phyloP scores from a whole-genome alignment of 1,139 yeast species.

The Lodderomyces parapsilosis region DNA sequence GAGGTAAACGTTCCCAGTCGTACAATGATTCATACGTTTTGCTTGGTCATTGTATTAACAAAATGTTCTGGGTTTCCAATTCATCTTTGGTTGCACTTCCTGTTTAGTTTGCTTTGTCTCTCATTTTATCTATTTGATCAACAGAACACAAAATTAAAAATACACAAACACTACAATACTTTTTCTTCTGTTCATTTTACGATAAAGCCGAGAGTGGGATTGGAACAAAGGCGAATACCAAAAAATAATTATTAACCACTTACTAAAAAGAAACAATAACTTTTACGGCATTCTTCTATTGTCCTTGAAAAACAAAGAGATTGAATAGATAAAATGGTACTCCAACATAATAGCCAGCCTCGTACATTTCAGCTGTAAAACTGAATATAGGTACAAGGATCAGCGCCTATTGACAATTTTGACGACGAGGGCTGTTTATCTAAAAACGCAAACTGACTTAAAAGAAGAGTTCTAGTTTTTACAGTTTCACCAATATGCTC shows the following conservation, averaged over 20 bases:
- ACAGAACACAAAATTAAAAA: not conserved
- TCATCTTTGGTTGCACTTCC: not conserved
- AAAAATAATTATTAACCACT: not conserved
- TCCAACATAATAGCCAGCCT: not conserved
- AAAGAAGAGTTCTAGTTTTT: no score
- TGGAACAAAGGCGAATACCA: not conserved
- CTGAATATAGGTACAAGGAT: no score
- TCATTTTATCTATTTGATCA: not conserved
- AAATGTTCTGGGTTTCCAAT: not conserved
- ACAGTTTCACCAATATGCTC: no score
- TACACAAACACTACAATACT: not conserved
- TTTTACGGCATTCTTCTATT: not conserved
- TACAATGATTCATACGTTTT: not conserved
- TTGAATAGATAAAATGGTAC: not conserved
- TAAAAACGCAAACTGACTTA: no score
- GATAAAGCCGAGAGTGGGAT: conserved; percentile 1
- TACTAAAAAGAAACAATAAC: not conserved
- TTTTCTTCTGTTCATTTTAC: not conserved
- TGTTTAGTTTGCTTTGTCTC: not conserved
- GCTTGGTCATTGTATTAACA: not conserved
- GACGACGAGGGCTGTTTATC: no score
- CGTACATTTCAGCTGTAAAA: not conserved
- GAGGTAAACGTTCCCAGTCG: not conserved
- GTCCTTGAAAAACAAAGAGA: not conserved
- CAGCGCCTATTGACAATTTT: no score